These are phyloP conservation scores for Stropharia rugosoannulata DNA, from an alignment of 768 basidiomycete species.

Conservation along the genomic window DNA sequence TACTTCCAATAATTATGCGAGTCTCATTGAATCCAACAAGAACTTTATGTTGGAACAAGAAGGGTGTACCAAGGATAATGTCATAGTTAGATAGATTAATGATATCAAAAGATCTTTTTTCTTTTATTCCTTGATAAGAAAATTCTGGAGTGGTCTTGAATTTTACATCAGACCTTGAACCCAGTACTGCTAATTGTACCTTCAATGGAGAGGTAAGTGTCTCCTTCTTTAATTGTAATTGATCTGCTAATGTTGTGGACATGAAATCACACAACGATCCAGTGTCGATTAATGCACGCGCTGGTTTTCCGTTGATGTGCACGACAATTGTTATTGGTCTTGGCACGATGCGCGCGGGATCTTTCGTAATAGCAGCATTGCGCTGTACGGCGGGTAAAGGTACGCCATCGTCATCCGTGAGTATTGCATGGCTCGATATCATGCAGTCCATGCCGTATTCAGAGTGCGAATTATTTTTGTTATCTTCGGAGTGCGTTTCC, in stretches of 20 bases:
- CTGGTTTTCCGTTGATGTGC: conserved; percentile 28
- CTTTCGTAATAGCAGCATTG: conserved; percentile 6
- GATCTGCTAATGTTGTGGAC: conserved; percentile 19
- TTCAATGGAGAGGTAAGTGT: neutral
- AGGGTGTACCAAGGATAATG: conserved; percentile 39
- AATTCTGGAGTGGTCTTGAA: conserved; percentile 21
- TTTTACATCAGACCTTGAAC: conserved; percentile 38
- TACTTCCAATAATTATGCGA: conserved; percentile 24
- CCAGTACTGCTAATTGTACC: conserved; percentile 39
- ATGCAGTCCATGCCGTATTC: no score
- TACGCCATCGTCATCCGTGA: neutral
- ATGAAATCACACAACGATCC: conserved; percentile 37
- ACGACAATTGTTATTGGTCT: conserved; percentile 28
- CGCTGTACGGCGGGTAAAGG: conserved; percentile 1
- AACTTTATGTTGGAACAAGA: conserved; percentile 31
- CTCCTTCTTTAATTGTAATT: conserved; percentile 8
- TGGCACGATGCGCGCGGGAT: conserved; percentile 17
- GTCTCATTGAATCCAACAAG: conserved; percentile 26
- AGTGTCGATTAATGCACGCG: conserved; percentile 32
- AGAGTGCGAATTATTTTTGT: neutral
- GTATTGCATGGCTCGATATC: neutral
- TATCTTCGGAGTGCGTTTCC: neutral
- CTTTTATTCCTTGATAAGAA: conserved; percentile 33
- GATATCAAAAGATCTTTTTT: conserved; percentile 32
- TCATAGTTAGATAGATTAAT: conserved; percentile 41